Conservation (phyloP, 495 filamentous ascomycete species). For the Cryomyces minteri region DNA sequence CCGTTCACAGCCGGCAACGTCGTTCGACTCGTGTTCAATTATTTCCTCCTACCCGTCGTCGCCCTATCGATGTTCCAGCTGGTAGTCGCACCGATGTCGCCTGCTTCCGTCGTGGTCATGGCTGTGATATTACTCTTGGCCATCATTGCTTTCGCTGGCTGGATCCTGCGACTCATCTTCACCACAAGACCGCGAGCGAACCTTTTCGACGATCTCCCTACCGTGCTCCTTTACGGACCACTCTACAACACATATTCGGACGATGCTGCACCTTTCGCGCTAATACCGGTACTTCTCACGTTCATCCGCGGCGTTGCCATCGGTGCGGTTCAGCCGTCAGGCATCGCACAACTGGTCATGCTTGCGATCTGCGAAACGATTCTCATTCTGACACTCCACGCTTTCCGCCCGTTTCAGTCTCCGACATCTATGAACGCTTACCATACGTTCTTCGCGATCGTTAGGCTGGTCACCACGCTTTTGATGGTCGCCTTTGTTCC, state of each 20-base stretch:
- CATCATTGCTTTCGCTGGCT: conserved; percentile 53
- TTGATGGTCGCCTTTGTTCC: conserved; percentile 80
- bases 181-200: conserved; percentile 64
- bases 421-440: conserved; percentile 97
- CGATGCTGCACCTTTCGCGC: conserved; percentile 71
- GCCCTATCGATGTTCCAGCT: conserved; percentile 80
- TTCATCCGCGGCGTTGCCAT: conserved; percentile 77
- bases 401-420: conserved; percentile 75
- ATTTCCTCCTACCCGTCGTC: conserved; percentile 71
- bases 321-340: conserved; percentile 81
- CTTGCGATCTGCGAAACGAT: conserved; percentile 90
- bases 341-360: conserved; percentile 78
- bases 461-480: conserved; percentile 62
- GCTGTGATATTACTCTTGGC: conserved; percentile 57
- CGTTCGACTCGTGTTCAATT: conserved; percentile 79
- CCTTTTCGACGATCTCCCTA: conserved; percentile 84
- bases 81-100: conserved; percentile 49
- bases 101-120: conserved; percentile 46
- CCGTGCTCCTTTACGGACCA: conserved; percentile 76
- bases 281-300: conserved; percentile 68
- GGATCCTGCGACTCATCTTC: conserved; percentile 62
- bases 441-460: conserved; percentile 63
- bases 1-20: conserved; percentile 84
- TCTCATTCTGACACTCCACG: conserved; percentile 68
- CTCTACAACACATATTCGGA: conserved; percentile 96